Base-by-base conservation (phyloP, 2,329 filamentous ascomycete species). In the Stenocarpella maydis region DNA sequence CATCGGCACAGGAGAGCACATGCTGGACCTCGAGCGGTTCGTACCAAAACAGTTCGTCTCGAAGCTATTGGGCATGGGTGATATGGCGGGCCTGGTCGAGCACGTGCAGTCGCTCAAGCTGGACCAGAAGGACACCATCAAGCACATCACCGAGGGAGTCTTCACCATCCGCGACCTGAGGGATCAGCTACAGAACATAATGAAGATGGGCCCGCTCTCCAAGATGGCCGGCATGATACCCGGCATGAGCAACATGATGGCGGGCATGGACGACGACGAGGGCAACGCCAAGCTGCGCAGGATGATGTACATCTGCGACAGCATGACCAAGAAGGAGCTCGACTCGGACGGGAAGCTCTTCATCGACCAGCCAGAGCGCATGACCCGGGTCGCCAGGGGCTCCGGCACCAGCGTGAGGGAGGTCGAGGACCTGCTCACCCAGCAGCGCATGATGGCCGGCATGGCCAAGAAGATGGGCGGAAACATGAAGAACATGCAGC, bases 381-480 rank as follows among this genome's bases (percentile, higher is more conserved):
- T 98, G 90, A 97, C 95, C 19, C 88, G 96, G 43, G 91, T 99
- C 60, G 96, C 96, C 0, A 89, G 91, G 65, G 96, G 96, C 0
- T 96, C 92, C 6, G 96, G 96, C 39, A 98, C 96, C 0, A 93
- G 89, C 47, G 96, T 99, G 2, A 89, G 87, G 28, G 96, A 99
- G 80, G 94, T 99, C 19, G 96, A 99, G 80, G 96, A 99, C 77
- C 85, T 99, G 8, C 87, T 99, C n/a, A 97, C 95, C 0, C 96
- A 99, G 82, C 95, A 98, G 80, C 91, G 93, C 75, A 97, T 98
- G 92, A 99, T 99, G 96, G 93, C 94, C 0, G 93, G 93, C 69
- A 98, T 99, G 94, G 96, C 96, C 60, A 99, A 98, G 90, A 97
- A 97, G 84, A 97, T 99, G 90, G 95, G 96, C 69, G 95, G 95